These are phyloP conservation scores for Escallonia herrerae DNA, from an alignment of 129 eudicot species.

Conservation along the genomic window DNA sequence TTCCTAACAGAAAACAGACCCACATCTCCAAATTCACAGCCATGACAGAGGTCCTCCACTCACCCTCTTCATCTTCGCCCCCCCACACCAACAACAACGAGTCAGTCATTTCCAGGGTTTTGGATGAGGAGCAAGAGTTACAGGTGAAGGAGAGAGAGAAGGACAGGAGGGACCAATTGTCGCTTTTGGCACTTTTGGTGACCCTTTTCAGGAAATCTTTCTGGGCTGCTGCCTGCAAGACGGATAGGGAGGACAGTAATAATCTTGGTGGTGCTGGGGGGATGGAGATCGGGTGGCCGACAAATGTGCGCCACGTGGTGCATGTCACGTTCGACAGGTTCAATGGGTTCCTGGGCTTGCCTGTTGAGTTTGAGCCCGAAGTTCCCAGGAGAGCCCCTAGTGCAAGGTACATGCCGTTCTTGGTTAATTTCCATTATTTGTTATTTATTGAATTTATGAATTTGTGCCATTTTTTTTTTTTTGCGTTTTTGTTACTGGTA, in stretches of 20 bases:
- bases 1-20: neutral
- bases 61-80: conserved; percentile 46
- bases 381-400: conserved; percentile 87
- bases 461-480: neutral
- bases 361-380: conserved; percentile 96
- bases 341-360: conserved; percentile 93
- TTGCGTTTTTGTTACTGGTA: neutral
- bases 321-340: conserved; percentile 96
- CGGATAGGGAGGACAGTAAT: conserved; percentile 28
- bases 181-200: conserved; percentile 69
- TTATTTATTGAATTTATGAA: neutral
- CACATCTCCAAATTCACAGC: conserved; percentile 7
- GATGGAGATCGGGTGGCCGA: conserved; percentile 95
- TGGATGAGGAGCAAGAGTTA: conserved; percentile 15
- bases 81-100: conserved; percentile 27
- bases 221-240: conserved; percentile 48
- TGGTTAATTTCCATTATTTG: neutral
- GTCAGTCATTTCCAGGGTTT: conserved; percentile 27
- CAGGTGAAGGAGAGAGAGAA: conserved; percentile 32
- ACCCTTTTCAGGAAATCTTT: conserved; percentile 74
- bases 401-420: conserved; percentile 57
- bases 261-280: conserved; percentile 18
- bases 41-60: conserved; percentile 75
- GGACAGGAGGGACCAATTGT: conserved; percentile 55
- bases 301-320: conserved; percentile 88